phyloP scores from a whole-genome alignment of 2,329 filamentous ascomycete species.

The Thyridium curvatum region DNA sequence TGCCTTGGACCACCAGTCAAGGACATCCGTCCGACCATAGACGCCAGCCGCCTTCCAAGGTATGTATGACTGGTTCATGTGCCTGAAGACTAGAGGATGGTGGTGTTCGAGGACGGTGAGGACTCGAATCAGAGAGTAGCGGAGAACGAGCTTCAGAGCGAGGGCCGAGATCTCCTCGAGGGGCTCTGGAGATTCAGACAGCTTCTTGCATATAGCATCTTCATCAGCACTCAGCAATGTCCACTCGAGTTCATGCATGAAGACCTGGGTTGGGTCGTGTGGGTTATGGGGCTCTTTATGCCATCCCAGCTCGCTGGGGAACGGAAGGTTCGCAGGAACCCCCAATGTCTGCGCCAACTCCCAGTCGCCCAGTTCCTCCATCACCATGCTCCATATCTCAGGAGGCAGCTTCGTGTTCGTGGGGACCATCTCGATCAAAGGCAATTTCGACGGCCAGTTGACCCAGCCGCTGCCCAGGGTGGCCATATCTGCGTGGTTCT shows the following conservation, averaged over 20 bases:
- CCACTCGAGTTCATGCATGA: conserved; percentile 78
- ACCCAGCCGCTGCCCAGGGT: conserved; percentile 63
- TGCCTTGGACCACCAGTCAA: conserved; percentile 88
- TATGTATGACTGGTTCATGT: conserved; percentile 77
- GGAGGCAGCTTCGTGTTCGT: conserved; percentile 55
- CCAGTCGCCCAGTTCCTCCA: conserved; percentile 84
- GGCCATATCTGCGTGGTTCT: conserved; percentile 71
- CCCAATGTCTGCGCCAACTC: conserved; percentile 77
- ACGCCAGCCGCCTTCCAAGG: conserved; percentile 84
- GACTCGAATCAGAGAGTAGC: conserved; percentile 77
- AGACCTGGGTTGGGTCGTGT: conserved; percentile 61
- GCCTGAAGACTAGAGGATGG: conserved; percentile 70
- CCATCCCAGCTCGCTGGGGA: conserved; percentile 62
- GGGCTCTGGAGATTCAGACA: conserved; percentile 64
- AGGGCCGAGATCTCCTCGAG: conserved; percentile 69
- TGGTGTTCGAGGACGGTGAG: conserved; percentile 61
- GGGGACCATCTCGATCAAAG: not conserved
- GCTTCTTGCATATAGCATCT: conserved; percentile 64
- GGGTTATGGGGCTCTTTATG: conserved; percentile 48
- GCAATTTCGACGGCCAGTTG: conserved; percentile 34
- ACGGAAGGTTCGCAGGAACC: conserved; percentile 70
- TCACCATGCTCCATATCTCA: conserved; percentile 84
- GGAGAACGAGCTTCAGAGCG: conserved; percentile 83
- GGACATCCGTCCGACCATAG: conserved; percentile 75
- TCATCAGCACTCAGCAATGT: conserved; percentile 70